These are phyloP conservation scores for Populus alba DNA, from an alignment of 345 rosid species.

Conservation along the genomic window DNA sequence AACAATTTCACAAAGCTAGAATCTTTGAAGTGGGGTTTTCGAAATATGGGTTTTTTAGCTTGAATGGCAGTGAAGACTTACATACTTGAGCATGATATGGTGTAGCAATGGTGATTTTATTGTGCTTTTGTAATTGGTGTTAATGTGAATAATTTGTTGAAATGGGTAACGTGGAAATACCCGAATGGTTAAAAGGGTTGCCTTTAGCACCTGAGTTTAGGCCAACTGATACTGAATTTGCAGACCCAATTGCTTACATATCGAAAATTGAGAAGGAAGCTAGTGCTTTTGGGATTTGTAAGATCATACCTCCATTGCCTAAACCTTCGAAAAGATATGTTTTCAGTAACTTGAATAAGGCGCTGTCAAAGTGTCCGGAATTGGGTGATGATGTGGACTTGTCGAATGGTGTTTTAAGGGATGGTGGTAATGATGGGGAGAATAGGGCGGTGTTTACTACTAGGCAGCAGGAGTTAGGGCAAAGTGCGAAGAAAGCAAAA, in stretches of 20 bases:
- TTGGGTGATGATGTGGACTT: slow-evolving; percentile 44
- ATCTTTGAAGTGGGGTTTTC: slow-evolving; percentile 47
- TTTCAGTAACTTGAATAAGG: slow-evolving; percentile 70
- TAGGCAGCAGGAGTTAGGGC: slow-evolving; percentile 95
- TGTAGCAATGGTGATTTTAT: slow-evolving; percentile 1
- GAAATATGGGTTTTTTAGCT: neutral
- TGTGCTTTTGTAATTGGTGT: slow-evolving; percentile 6
- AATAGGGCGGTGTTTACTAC: slow-evolving; percentile 85
- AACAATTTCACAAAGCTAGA: neutral
- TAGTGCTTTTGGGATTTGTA: slow-evolving; percentile 89
- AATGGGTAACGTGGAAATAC: slow-evolving; percentile 89
- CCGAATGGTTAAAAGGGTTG: slow-evolving; percentile 81
- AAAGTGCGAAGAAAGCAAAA: slow-evolving; percentile 50
- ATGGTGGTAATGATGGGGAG: slow-evolving; percentile 40
- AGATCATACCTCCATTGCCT: slow-evolving; percentile 92
- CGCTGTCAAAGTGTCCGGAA: slow-evolving; percentile 75
- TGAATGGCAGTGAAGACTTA: slow-evolving; percentile 4
- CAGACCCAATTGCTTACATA: slow-evolving; percentile 96
- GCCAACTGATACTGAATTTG: slow-evolving; percentile 96
- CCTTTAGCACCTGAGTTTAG: slow-evolving; percentile 87
- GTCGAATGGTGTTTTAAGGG: slow-evolving; percentile 30
- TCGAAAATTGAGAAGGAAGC: slow-evolving; percentile 97
- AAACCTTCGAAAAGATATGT: slow-evolving; percentile 89
- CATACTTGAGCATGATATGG: slow-evolving; percentile 9
- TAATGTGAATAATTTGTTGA: slow-evolving; percentile 19